phyloP scores from a whole-genome alignment of 1,284 basidiomycete genomes.

The Takashimella tepidaria region DNA sequence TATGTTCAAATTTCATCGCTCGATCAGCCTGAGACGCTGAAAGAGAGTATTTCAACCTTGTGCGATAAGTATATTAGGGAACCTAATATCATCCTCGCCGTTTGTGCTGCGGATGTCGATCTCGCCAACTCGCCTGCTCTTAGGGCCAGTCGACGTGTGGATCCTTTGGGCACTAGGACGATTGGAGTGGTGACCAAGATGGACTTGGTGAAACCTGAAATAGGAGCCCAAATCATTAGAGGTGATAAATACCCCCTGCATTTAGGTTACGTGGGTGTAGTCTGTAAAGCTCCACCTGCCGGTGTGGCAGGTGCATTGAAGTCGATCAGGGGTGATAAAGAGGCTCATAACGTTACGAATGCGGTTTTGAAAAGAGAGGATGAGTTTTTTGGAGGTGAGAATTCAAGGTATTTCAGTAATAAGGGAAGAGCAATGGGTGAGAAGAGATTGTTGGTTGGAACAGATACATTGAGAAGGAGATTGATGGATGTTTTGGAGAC shows the following conservation, averaged over 20 bases:
- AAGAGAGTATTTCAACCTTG: constrained; percentile 81
- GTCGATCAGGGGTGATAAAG: constrained; percentile 32
- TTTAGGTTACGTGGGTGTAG: constrained; percentile 96
- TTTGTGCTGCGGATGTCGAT: constrained; percentile 97
- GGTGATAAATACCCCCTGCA: constrained; percentile 97
- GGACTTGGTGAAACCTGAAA: constrained; percentile 85
- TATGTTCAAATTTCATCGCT: constrained; percentile 93
- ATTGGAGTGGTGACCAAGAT: constrained; percentile 99
- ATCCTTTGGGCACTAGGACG: constrained; percentile 88
- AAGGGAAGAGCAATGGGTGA: constrained; percentile 22
- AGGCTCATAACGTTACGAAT: constrained; percentile 47
- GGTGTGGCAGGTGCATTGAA: constrained; percentile 45
- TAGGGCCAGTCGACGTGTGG: constrained; percentile 85
- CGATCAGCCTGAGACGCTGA: constrained; percentile 92
- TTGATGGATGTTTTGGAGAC: constrained; percentile 97
- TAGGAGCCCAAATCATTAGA: constrained; percentile 73
- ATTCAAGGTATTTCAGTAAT: constrained; percentile 56
- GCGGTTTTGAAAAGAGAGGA: constrained; percentile 67
- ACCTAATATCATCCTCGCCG: constrained; percentile 95
- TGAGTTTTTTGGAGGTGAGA: constrained; percentile 72
- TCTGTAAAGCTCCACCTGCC: constrained; percentile 63
- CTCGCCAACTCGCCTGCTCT: constrained; percentile 96
- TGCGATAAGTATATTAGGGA: constrained; percentile 97
- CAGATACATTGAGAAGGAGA: constrained; percentile 76
- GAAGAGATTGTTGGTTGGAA: constrained; percentile 70